A percentile compares a stretch with the other conserved stretches of the same genome.
These are phyloP conservation scores for Eucalyptus erythrocorys DNA, from an alignment of 345 rosid genomes.

Conservation along the genomic window DNA sequence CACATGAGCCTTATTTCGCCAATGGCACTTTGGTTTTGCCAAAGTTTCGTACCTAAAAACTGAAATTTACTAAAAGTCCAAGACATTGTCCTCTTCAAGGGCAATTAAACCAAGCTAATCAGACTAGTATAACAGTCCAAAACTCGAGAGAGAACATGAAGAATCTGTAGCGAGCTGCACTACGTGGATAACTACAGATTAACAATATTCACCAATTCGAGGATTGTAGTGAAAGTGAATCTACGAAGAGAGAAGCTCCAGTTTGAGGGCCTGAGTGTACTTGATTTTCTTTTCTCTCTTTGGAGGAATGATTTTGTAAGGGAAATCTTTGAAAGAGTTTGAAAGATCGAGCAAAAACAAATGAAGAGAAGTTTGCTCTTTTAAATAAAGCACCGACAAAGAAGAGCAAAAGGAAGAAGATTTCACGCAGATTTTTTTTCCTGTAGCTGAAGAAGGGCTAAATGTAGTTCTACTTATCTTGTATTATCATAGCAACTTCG, in stretches of 20 bases:
- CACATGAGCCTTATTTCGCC: not conserved
- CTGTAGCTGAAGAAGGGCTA: not conserved
- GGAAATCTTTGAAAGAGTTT: not conserved
- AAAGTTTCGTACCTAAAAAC: not conserved
- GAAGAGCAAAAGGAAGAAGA: not conserved
- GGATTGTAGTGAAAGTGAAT: not conserved
- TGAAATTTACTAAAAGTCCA: not conserved
- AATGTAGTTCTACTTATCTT: not conserved
- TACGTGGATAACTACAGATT: not conserved
- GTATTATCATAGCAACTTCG: not conserved
- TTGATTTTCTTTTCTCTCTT: not conserved
- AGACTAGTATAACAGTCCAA: not conserved
- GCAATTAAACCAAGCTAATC: not conserved
- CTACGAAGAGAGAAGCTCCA: not conserved
- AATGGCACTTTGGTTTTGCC: not conserved
- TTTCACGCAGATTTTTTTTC: not conserved
- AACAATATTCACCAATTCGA: not conserved
- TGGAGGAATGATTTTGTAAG: not conserved
- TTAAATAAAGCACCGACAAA: not conserved
- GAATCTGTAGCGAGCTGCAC: not conserved
- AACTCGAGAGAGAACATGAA: not conserved
- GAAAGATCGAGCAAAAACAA: not conserved
- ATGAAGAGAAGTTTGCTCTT: not conserved
- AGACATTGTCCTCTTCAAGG: not conserved
- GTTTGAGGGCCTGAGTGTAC: not conserved